These are phyloP conservation scores for Hypoxylon sp. DNA, from an alignment of 2,329 filamentous ascomycete species.

Conservation along the genomic window DNA sequence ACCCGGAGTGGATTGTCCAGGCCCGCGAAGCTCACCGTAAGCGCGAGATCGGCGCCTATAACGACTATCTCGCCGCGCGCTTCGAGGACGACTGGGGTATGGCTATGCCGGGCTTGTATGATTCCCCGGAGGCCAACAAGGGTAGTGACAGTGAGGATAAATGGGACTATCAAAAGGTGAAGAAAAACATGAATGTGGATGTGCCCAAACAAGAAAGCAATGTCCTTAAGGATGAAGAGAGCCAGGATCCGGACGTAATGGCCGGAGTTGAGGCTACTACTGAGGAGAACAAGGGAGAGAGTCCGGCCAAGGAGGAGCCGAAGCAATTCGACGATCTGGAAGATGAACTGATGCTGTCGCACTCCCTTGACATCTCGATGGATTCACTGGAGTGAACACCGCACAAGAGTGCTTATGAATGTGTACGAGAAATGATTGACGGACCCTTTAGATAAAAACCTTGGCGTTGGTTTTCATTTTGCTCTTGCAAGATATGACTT, in stretches of 20 bases:
- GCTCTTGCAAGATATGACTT: not conserved
- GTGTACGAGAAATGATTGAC: not conserved
- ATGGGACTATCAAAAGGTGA: not conserved
- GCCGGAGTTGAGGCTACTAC: conserved; percentile 14
- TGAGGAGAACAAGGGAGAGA: not conserved
- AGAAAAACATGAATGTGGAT: too few relatives aligned
- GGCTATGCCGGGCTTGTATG: conserved; percentile 54
- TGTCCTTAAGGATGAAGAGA: not conserved
- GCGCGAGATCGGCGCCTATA: conserved; percentile 65
- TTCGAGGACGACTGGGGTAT: conserved; percentile 66
- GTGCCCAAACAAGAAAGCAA: not conserved
- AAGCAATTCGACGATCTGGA: not conserved
- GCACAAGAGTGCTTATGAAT: too few relatives aligned
- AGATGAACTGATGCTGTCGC: not conserved
- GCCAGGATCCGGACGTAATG: conserved; percentile 1
- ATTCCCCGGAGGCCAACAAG: not conserved
- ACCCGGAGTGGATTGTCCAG: conserved; percentile 67
- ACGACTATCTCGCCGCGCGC: conserved; percentile 61
- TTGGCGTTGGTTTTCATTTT: not conserved
- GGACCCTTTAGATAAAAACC: not conserved
- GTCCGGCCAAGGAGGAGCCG: conserved; percentile 59
- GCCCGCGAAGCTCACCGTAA: conserved; percentile 67
- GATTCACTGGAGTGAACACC: not conserved
- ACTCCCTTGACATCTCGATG: not conserved
- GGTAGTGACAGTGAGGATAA: not conserved